Conservation (phyloP, 306 rosid species). For the Rosa multiflora region DNA sequence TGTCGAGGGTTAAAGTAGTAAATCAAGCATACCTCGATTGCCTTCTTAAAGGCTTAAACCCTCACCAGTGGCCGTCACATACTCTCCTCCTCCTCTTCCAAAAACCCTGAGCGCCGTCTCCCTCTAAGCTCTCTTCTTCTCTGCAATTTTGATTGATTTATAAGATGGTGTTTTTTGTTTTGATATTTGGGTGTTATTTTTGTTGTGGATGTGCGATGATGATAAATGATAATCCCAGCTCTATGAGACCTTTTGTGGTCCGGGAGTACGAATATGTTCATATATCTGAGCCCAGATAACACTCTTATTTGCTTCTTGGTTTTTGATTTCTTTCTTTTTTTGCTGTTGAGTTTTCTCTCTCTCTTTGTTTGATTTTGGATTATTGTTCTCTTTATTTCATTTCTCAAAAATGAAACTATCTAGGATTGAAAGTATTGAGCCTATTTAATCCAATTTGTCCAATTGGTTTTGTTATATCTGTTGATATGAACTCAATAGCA, state of each 20-base stretch:
- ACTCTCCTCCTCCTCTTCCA: neutral
- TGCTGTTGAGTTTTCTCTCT: neutral
- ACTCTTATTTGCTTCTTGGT: neutral
- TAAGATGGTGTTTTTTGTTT: neutral
- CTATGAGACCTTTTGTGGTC: slow-evolving; percentile 45
- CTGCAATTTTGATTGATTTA: neutral
- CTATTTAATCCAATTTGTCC: too few relatives aligned
- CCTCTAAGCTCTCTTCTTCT: neutral
- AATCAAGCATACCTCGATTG: neutral
- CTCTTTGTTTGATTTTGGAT: neutral
- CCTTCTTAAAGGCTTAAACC: neutral
- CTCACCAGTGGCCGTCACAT: neutral
- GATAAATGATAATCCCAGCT: slow-evolving; percentile 45
- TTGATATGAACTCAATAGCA: neutral
- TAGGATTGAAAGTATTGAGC: too few relatives aligned
- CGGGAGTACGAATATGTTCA: slow-evolving; percentile 28
- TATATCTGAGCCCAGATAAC: slow-evolving; percentile 32
- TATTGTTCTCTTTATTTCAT: neutral
- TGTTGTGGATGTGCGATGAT: slow-evolving; percentile 17
- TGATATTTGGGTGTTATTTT: too few relatives aligned
- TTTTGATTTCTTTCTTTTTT: too few relatives aligned
- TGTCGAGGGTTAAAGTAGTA: neutral
- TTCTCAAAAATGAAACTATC: neutral
- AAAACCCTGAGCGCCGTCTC: neutral
- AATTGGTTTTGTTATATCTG: neutral